Percentiles rank a stretch among this genome's conserved stretches.
Conservation (phyloP, 768 basidiomycete genomes). For the Amanita molliuscula region DNA sequence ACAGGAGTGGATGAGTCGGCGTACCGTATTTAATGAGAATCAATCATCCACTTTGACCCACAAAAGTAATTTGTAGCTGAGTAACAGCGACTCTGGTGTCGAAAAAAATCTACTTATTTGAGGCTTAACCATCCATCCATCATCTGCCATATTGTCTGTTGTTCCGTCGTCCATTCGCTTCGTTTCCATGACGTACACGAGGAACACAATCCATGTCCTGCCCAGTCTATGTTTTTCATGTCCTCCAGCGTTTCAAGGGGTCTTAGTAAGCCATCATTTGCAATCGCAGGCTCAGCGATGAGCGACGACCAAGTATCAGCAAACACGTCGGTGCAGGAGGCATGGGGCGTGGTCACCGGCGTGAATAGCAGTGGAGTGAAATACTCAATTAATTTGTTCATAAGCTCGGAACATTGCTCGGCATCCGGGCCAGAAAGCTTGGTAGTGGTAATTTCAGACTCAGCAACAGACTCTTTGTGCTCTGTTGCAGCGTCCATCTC, state of each 20-base stretch:
- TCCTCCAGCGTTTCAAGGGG: constrained; percentile 63
- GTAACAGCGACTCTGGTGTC: constrained; percentile 7
- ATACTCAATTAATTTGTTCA: constrained; percentile 46
- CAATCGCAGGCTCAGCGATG: constrained; percentile 60
- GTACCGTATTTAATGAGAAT: constrained; percentile 2
- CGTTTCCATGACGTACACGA: constrained; percentile 49
- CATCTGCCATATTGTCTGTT: constrained; percentile 44
- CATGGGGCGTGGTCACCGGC: constrained; percentile 56
- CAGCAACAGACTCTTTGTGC: constrained; percentile 4
- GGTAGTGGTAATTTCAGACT: constrained; percentile 7
- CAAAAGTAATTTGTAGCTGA: background rate
- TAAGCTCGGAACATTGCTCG: constrained; percentile 23
- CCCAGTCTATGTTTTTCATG: constrained; percentile 54
- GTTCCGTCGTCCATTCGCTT: constrained; percentile 58
- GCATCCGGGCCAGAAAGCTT: background rate
- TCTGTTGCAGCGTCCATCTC: constrained; percentile 12
- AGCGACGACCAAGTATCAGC: constrained; percentile 64
- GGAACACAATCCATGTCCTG: constrained; percentile 41
- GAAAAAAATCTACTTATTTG: constrained; percentile 1
- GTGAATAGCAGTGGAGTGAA: constrained; percentile 71
- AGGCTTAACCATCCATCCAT: constrained; percentile 49
- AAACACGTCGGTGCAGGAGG: constrained; percentile 63
- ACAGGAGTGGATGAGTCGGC: background rate
- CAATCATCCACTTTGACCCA: background rate
- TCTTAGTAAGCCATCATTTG: constrained; percentile 50